Evolutionary conservation across 148 eudicot species (phyloP).

Genomic region (Polygonum maritimum): DNA sequence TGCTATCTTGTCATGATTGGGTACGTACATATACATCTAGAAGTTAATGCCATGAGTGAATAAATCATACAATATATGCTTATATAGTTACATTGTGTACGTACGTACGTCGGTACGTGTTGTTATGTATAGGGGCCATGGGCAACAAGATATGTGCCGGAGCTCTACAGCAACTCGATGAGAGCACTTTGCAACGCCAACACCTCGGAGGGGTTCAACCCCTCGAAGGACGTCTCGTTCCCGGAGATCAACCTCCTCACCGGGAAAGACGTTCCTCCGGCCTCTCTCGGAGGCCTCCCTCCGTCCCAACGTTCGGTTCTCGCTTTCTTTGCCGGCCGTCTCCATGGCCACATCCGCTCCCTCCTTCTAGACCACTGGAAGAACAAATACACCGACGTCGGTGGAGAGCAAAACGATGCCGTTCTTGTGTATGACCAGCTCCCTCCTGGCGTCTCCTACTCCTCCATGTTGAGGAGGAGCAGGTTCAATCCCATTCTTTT

Average conservation of each 20-base stretch:
- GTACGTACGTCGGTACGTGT: too few species aligned
- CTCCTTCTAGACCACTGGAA: conserved; percentile 39
- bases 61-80: too few species aligned
- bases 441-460: conserved; percentile 20
- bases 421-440: conserved; percentile 33
- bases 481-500: not conserved
- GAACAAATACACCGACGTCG: conserved; percentile 24
- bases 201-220: conserved; percentile 62
- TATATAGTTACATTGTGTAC: too few species aligned
- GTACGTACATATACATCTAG: conserved; percentile 15
- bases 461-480: conserved; percentile 31
- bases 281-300: conserved; percentile 27
- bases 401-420: not conserved
- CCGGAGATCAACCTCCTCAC: conserved; percentile 48
- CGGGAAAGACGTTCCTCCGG: conserved; percentile 23
- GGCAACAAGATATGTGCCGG: conserved; percentile 33
- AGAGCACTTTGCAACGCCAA: conserved; percentile 75
- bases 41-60: too few species aligned
- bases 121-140: conserved; percentile 31
- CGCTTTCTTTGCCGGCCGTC: conserved; percentile 55
- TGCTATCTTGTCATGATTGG: conserved; percentile 81
- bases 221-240: conserved; percentile 43
- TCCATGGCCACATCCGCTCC: conserved; percentile 46
- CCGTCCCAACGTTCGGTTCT: conserved; percentile 30
- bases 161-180: conserved; percentile 48